phyloP scores from a whole-genome alignment of 306 rosid genomes.

The Inga laurina region DNA sequence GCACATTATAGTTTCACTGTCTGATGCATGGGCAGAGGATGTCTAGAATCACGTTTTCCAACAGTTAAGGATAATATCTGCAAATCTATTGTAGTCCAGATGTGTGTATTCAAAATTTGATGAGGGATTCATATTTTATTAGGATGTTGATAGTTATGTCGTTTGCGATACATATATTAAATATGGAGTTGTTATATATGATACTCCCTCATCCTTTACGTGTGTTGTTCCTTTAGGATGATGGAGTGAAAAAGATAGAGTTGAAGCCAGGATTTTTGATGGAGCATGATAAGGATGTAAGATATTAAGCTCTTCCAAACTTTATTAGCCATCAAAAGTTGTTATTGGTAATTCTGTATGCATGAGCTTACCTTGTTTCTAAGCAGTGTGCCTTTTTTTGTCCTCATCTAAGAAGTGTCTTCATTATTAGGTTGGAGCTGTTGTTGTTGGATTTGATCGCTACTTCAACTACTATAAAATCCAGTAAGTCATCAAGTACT shows the following conservation, averaged over 20 bases:
- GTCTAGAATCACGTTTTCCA: neutral
- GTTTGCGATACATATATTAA: neutral
- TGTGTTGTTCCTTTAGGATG: constrained; percentile 57
- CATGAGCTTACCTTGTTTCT: neutral
- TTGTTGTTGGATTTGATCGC: constrained; percentile 99
- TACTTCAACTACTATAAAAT: constrained; percentile 93
- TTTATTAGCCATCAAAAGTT: constrained; percentile 28
- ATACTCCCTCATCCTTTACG: neutral
- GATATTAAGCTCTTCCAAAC: constrained; percentile 4
- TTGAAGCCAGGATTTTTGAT: constrained; percentile 90
- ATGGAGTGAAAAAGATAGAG: constrained; percentile 90
- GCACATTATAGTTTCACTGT: constrained; percentile 9
- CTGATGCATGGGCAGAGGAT: neutral
- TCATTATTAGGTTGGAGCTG: constrained; percentile 85
- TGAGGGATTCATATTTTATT: neutral
- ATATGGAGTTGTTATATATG: neutral
- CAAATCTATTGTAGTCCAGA: neutral
- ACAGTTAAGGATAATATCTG: neutral
- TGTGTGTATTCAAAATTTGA: neutral
- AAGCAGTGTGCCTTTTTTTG: neutral
- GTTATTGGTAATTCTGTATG: neutral
- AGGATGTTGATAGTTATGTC: neutral
- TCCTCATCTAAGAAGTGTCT: neutral
- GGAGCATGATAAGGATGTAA: constrained; percentile 91
- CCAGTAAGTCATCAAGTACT: constrained; percentile 73